phyloP scores from a whole-genome alignment of 2,329 filamentous ascomycete genomes.

The Ascochyta pisi region DNA sequence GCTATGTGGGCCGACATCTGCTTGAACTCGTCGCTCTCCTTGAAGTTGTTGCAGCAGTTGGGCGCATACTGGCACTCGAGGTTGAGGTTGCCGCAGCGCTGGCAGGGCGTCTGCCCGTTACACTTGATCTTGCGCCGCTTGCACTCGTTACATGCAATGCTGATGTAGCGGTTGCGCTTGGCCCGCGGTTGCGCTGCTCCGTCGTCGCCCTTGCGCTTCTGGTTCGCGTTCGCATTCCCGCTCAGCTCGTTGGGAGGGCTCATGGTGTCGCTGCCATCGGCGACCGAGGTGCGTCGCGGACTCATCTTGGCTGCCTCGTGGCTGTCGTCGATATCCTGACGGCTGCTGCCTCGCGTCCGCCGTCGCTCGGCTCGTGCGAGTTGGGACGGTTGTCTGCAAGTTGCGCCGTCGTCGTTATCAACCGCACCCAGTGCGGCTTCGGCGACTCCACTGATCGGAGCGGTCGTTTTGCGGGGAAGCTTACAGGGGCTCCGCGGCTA shows the following conservation, averaged over 20 bases:
- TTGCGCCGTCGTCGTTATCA: background rate
- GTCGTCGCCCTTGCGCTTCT: conserved; percentile 56
- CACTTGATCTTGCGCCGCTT: conserved; percentile 73
- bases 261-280: conserved; percentile 42
- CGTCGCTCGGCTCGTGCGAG: conserved; percentile 3
- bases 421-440: conserved; percentile 3
- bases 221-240: conserved; percentile 39
- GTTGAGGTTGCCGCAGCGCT: conserved; percentile 68
- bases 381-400: background rate
- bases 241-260: conserved; percentile 39
- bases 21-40: conserved; percentile 91
- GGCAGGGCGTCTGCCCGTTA: conserved; percentile 70
- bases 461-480: conserved; percentile 16
- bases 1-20: conserved; percentile 77
- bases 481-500: background rate
- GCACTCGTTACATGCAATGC: conserved; percentile 71
- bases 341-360: background rate
- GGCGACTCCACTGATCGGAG: conserved; percentile 14
- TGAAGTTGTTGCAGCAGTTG: conserved; percentile 81
- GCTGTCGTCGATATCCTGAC: background rate
- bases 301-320: conserved; percentile 7
- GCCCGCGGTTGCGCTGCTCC: conserved; percentile 58
- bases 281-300: conserved; percentile 7
- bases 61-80: conserved; percentile 71
- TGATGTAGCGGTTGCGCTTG: conserved; percentile 72